These are phyloP conservation scores for Coccomyxa sp. DNA, from an alignment of 139 green algal genomes.

Conservation along the genomic window DNA sequence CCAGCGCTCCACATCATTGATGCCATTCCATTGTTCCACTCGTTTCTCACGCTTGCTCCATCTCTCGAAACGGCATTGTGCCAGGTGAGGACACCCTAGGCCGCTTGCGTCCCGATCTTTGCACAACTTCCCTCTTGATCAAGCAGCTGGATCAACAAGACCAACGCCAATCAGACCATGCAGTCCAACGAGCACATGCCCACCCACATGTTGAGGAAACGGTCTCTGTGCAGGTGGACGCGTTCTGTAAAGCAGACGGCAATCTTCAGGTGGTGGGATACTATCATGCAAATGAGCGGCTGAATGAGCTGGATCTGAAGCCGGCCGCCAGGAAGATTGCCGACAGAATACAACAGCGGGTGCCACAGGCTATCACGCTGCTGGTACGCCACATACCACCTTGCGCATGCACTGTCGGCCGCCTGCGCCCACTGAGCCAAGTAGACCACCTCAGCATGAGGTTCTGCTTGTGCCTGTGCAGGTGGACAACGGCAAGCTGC, in stretches of 20 bases:
- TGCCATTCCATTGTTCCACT: constrained; percentile 65
- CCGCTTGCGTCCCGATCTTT: background rate
- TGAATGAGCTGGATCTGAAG: constrained; percentile 51
- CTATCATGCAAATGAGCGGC: constrained; percentile 67
- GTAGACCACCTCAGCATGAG: background rate
- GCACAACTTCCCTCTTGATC: background rate
- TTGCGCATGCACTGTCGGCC: background rate
- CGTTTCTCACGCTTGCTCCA: constrained; percentile 43
- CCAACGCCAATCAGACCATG: background rate
- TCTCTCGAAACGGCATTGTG: constrained; percentile 53
- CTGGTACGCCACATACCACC: constrained; percentile 16
- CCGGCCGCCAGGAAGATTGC: constrained; percentile 42
- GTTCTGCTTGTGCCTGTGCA: constrained; percentile 2
- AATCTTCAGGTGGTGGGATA: constrained; percentile 62
- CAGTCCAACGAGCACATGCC: background rate
- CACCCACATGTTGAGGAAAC: background rate
- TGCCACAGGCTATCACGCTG: constrained; percentile 16
- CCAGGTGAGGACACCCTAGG: constrained; percentile 24
- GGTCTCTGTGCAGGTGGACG: constrained; percentile 30
- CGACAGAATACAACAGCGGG: constrained; percentile 42
- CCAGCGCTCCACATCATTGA: constrained; percentile 31
- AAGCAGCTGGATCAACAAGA: background rate
- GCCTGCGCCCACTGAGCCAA: background rate
- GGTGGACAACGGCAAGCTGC: constrained; percentile 36
- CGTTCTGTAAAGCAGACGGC: constrained; percentile 16